Evolutionary conservation across 805 yeast species (phyloP).

Genomic region (Myxozyma neglecta): DNA sequence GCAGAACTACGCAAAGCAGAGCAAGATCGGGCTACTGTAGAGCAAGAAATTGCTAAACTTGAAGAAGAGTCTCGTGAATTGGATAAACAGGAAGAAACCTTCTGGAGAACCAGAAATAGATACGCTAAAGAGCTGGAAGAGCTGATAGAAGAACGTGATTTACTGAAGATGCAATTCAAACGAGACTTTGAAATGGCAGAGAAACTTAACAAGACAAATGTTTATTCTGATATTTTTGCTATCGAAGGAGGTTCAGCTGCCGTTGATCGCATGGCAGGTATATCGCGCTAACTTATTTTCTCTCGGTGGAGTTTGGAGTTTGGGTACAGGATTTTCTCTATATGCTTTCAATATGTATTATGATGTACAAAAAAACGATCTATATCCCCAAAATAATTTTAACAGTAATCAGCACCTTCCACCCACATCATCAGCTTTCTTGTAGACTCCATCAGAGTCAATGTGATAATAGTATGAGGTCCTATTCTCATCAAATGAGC

Average conservation of each 20-base stretch:
- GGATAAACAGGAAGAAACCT: constrained; percentile 48
- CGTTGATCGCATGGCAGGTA: constrained; percentile 27
- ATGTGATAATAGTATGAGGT: constrained; percentile 84
- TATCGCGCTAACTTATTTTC: constrained; percentile 7
- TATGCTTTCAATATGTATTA: not conserved
- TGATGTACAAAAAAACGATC: too few relatives aligned
- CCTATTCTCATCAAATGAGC: constrained; percentile 91
- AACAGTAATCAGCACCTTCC: constrained; percentile 40
- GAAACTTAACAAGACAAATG: constrained; percentile 70
- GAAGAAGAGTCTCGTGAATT: constrained; percentile 41
- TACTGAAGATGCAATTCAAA: constrained; percentile 63
- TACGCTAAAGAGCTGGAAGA: constrained; percentile 54
- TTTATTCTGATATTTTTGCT: constrained; percentile 77
- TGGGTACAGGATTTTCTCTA: not conserved
- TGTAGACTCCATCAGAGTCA: constrained; percentile 95
- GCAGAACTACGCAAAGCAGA: constrained; percentile 43
- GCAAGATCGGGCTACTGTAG: constrained; percentile 49
- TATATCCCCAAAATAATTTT: too few relatives aligned
- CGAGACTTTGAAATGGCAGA: constrained; percentile 66
- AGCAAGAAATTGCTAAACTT: constrained; percentile 49
- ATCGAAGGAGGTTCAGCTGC: constrained; percentile 44
- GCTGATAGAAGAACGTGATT: constrained; percentile 57
- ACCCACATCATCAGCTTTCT: constrained; percentile 57
- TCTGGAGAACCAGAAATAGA: constrained; percentile 54
- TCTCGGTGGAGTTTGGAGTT: not conserved